Base-by-base conservation (phyloP, 176 grass and related monocot genomes). In the Dendrocalamus sinicus region DNA sequence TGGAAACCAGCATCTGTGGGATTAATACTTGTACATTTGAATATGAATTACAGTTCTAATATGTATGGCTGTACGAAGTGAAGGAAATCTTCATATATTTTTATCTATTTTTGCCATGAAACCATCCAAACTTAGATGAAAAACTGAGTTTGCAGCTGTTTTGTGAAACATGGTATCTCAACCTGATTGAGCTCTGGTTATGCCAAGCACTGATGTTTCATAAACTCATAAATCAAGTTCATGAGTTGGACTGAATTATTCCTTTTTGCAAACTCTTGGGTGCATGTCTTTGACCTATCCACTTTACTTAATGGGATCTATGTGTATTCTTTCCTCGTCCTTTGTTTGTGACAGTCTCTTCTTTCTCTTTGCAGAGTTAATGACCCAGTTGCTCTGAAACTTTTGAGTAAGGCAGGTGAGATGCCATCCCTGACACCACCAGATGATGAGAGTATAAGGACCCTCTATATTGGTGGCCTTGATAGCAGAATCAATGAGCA, bases 391-490 rank as follows among this genome's bases (percentile, higher is more conserved):
- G 94, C 96, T 64, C 1, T 85, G 80, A 99, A 99, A 86, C 87
- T 99, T 70, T 79, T 99, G 86, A 15, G 94, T 54, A 99, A 96
- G 94, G 94, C 93, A 28, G 93, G 93, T 83, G 96, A 99, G 79
- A 99, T 99, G 96, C 93, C 96, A 63, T 88, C 96, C 12, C 83
- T 94, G 72, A 83, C 89, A 74, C 92, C 94, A 4, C 96, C 96
- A 28, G 96, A 99, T 41, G 96, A 96, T 79, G 94, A 99, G 79
- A 88, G 81, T 86, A 96, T 99, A 91, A 91, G 91, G 67, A 96
- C 94, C 47, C 92, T 99, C 12, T 99, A 99, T 71, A 79, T 99
- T 45, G 96, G 96, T 59, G 96, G 94, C 50, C 92, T 99, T 57
- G 94, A 96, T 85, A 88, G 79, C 28, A 77, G 90, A 67, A 61